These are phyloP conservation scores for Sclerotinia nivalis DNA, from an alignment of 2,329 filamentous ascomycete genomes.

Conservation along the genomic window DNA sequence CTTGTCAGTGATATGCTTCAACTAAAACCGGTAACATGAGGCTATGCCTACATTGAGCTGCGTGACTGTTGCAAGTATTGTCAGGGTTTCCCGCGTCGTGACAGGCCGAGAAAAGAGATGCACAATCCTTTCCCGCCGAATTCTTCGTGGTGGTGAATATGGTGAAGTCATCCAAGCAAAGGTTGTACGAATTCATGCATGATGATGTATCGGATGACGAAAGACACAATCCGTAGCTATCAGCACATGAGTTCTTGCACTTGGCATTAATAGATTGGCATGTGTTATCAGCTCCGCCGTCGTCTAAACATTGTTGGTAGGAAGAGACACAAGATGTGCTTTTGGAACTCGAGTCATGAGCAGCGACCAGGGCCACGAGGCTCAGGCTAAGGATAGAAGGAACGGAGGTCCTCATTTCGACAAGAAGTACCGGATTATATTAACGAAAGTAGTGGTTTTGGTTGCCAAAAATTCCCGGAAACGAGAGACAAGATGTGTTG, in stretches of 20 bases:
- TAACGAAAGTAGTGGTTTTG: conserved; percentile 6
- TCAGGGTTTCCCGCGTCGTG: conserved; percentile 24
- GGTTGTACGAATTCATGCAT: conserved; percentile 10
- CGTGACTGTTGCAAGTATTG: conserved; percentile 26
- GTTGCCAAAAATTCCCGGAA: not conserved
- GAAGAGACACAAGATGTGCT: conserved; percentile 19
- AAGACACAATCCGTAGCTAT: conserved; percentile 9
- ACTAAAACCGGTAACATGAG: not conserved
- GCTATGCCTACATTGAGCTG: conserved; percentile 20
- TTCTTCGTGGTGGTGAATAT: conserved; percentile 22
- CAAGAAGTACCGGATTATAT: not conserved
- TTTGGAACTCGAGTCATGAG: conserved; percentile 11
- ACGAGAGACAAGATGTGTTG: not conserved
- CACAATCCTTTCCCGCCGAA: conserved; percentile 27
- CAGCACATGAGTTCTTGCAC: conserved; percentile 25
- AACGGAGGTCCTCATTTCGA: not conserved
- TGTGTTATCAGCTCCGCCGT: conserved; percentile 25
- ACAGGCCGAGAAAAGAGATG: conserved; percentile 24
- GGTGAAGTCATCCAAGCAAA: conserved; percentile 23
- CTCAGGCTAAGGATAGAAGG: not conserved
- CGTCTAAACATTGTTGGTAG: conserved; percentile 24
- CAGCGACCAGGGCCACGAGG: conserved; percentile 8
- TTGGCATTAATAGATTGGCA: conserved; percentile 25
- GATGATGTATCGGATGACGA: not conserved
- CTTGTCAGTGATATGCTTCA: not conserved